Conservation (phyloP, 1,139 yeast genomes). For the Blastobotrys niveus region DNA sequence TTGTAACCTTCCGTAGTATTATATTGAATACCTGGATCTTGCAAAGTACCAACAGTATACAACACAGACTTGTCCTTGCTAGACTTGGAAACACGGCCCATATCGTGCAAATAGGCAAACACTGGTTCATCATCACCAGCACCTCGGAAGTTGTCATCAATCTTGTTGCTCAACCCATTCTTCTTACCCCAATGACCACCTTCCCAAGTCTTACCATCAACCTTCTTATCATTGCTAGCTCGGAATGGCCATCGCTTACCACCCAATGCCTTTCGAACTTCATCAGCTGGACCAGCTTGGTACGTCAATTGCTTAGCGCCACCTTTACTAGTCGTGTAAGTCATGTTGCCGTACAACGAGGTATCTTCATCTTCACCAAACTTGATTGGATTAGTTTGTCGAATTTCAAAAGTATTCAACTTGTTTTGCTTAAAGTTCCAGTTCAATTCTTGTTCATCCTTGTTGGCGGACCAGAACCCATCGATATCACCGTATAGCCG, state of each 20-base stretch:
- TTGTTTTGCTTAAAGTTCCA: background rate
- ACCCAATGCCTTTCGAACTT: slow-evolving; percentile 2
- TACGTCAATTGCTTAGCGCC: slow-evolving; percentile 3
- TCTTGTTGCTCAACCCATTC: background rate
- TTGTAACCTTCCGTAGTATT: slow-evolving; percentile 3
- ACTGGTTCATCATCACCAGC: slow-evolving; percentile 4
- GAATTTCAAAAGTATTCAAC: background rate
- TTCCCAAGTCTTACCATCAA: too few relatives aligned
- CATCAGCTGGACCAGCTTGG: slow-evolving; percentile 5
- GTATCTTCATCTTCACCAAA: slow-evolving; percentile 6
- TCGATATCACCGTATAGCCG: slow-evolving; percentile 9
- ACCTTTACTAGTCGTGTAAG: slow-evolving; percentile 3
- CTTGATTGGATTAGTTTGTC: slow-evolving; percentile 1
- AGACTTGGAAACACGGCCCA: background rate
- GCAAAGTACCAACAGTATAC: slow-evolving; percentile 9
- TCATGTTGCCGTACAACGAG: slow-evolving; percentile 8
- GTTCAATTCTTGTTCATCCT: background rate
- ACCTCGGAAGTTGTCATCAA: background rate
- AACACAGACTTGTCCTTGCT: background rate
- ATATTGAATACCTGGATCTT: slow-evolving; percentile 9
- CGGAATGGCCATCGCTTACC: background rate
- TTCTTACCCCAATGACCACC: too few relatives aligned
- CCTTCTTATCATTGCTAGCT: too few relatives aligned
- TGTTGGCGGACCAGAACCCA: slow-evolving; percentile 2
- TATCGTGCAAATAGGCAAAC: slow-evolving; percentile 8